A percentile compares a stretch with the other conserved stretches of the same genome.
Conservation (phyloP, 1,284 basidiomycete genomes). For the Cronartium ribicola region DNA sequence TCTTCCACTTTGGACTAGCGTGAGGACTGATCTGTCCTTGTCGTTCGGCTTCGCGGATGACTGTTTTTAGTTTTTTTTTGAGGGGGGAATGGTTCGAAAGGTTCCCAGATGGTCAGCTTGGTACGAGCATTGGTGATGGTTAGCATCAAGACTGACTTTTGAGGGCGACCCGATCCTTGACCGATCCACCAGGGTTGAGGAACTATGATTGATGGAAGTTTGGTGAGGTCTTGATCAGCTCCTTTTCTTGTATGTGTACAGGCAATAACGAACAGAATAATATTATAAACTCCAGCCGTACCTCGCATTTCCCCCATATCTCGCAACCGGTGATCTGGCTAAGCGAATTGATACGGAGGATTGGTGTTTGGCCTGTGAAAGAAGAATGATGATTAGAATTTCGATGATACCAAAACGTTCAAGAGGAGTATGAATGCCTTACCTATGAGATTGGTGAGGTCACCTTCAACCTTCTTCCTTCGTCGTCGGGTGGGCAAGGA, state of each 20-base stretch:
- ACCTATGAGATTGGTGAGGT: neutral
- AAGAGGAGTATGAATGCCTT: neutral
- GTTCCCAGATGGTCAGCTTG: neutral
- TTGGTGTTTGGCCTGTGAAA: conserved; percentile 79
- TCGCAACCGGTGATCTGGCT: conserved; percentile 87
- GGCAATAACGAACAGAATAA: conserved; percentile 48
- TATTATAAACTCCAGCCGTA: neutral
- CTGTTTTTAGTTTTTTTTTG: conserved; percentile 53
- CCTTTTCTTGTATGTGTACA: conserved; percentile 53
- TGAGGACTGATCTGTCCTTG: conserved; percentile 76
- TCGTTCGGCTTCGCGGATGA: conserved; percentile 87
- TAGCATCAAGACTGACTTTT: conserved; percentile 61
- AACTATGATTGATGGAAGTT: conserved; percentile 58
- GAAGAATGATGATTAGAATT: neutral
- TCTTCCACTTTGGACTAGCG: conserved; percentile 69
- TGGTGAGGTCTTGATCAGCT: conserved; percentile 55
- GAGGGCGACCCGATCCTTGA: conserved; percentile 93
- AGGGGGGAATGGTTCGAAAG: neutral
- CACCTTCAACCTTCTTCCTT: neutral
- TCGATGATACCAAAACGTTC: no score
- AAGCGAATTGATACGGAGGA: conserved; percentile 83
- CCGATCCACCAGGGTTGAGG: conserved; percentile 92
- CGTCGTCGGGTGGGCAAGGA: no score
- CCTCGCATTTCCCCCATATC: conserved; percentile 60
- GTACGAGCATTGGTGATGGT: conserved; percentile 6